Conservation (phyloP, 1,284 basidiomycete species). For the Mycena sp. region DNA sequence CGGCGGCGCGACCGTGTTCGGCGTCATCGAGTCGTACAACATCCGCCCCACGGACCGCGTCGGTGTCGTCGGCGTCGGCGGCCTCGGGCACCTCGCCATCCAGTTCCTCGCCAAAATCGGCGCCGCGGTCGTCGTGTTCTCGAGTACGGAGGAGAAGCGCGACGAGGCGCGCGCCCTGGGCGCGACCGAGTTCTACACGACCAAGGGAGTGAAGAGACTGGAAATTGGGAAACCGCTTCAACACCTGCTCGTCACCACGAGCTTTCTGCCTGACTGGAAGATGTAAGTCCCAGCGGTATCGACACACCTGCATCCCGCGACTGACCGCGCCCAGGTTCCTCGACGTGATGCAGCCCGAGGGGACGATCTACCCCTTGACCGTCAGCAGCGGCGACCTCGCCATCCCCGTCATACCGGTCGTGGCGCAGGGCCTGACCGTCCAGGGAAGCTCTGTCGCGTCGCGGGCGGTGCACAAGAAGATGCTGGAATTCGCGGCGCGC, state of each 20-base stretch:
- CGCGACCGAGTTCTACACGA: conserved; percentile 21
- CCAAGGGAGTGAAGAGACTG: conserved; percentile 29
- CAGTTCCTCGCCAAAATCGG: conserved; percentile 25
- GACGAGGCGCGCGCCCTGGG: conserved; percentile 15
- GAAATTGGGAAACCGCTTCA: conserved; percentile 29
- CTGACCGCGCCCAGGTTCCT: conserved; percentile 8
- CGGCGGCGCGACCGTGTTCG: conserved; percentile 48
- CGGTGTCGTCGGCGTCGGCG: conserved; percentile 22
- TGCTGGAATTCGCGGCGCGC: conserved; percentile 21
- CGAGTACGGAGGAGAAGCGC: conserved; percentile 15
- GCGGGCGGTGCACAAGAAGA: conserved; percentile 13
- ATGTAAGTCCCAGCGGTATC: conserved; percentile 13
- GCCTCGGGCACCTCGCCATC: conserved; percentile 20
- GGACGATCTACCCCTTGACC: conserved; percentile 22
- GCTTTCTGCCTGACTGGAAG: conserved; percentile 29
- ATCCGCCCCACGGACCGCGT: conserved; percentile 40
- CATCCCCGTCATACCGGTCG: conserved; percentile 17
- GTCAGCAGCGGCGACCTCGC: conserved; percentile 7
- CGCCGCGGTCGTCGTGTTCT: conserved; percentile 18
- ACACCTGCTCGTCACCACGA: conserved; percentile 32
- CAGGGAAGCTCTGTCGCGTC: conserved; percentile 14
- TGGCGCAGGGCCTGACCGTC: conserved; percentile 5
- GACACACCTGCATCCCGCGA: neutral
- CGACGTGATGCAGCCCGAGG: conserved; percentile 9
- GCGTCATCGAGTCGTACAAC: conserved; percentile 34